Percentiles rank a stretch among this genome's conserved stretches.
These are phyloP conservation scores for Vigna hirtella DNA, from an alignment of 306 rosid genomes.

Conservation along the genomic window DNA sequence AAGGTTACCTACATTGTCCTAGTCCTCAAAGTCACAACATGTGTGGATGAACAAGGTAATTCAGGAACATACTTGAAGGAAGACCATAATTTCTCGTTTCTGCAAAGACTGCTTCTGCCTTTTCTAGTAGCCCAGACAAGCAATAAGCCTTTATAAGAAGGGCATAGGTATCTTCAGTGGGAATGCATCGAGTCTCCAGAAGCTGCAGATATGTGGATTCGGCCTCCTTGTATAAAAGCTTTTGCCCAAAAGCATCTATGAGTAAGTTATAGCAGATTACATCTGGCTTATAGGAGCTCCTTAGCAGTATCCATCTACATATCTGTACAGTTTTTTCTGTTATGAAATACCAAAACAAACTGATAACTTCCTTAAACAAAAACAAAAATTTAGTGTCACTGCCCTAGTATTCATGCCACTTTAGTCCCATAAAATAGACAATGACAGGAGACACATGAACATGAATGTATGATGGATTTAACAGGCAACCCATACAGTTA, in stretches of 20 bases:
- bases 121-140: slow-evolving; percentile 67
- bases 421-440: slow-evolving; percentile 1
- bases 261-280: slow-evolving; percentile 93
- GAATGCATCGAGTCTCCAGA: slow-evolving; percentile 75
- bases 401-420: not conserved
- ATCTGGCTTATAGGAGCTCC: slow-evolving; percentile 88
- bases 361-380: not conserved
- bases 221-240: slow-evolving; percentile 69
- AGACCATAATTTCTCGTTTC: slow-evolving; percentile 79
- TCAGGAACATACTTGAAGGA: slow-evolving; percentile 74
- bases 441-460: not conserved
- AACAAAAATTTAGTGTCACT: not conserved
- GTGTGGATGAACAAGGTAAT: slow-evolving; percentile 10
- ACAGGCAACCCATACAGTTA: not conserved
- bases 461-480: not conserved
- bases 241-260: slow-evolving; percentile 88
- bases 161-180: slow-evolving; percentile 93
- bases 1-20: not conserved
- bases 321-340: slow-evolving; percentile 58
- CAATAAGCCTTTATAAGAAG: slow-evolving; percentile 91
- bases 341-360: slow-evolving; percentile 1
- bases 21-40: not conserved
- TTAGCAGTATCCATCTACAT: slow-evolving; percentile 83
- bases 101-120: slow-evolving; percentile 85
- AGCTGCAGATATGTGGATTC: slow-evolving; percentile 84